Evolutionary conservation across 2,329 filamentous ascomycete species (phyloP).

Genomic region (Fusarium redolens): DNA sequence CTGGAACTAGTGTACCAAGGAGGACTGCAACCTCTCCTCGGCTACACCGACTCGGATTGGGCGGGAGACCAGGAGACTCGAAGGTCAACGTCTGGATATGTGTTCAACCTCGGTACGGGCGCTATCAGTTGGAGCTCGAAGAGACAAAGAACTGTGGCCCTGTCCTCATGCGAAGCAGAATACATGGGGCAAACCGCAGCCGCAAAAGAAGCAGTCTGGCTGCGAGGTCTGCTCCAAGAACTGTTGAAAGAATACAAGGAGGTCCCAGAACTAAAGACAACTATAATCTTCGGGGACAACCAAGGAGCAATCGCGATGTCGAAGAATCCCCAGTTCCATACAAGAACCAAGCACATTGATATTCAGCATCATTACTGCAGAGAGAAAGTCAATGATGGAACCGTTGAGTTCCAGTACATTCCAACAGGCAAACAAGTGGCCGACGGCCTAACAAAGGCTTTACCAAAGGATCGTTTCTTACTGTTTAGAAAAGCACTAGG

Average conservation of each 20-base stretch:
- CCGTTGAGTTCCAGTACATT: not conserved
- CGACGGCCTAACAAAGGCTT: not conserved
- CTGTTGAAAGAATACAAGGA: not conserved
- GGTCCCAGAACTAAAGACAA: not conserved
- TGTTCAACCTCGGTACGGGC: not conserved
- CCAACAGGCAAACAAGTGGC: not conserved
- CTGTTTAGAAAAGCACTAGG: not conserved
- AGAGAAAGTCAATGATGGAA: not conserved
- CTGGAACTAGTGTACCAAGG: not conserved
- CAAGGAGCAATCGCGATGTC: not conserved
- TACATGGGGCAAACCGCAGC: not conserved
- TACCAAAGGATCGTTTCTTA: not conserved
- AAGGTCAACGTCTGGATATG: not conserved
- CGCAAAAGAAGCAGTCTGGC: not conserved
- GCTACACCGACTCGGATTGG: not conserved
- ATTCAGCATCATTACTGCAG: not conserved
- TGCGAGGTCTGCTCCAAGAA: not conserved
- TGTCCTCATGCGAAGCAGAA: not conserved
- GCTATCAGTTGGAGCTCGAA: not conserved
- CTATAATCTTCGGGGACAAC: not conserved
- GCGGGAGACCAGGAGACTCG: not conserved
- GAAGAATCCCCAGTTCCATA: not conserved
- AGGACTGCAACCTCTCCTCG: not conserved
- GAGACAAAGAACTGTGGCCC: not conserved
- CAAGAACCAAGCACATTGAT: too few species aligned